Evolutionary conservation across 768 basidiomycete genomes (phyloP).

Genomic region (Collybia nuda): DNA sequence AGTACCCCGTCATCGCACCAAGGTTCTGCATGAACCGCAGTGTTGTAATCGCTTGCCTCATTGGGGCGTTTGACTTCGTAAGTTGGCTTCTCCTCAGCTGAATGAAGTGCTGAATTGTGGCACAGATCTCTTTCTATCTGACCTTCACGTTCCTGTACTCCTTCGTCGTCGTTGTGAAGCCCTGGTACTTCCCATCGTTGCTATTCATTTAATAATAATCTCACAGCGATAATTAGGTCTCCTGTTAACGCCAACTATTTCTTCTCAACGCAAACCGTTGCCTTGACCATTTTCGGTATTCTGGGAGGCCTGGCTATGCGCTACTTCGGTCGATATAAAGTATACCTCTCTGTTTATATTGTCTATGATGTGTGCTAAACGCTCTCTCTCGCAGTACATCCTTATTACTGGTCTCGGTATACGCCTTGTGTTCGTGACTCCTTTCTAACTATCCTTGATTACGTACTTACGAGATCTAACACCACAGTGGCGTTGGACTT

Average conservation of each 20-base stretch:
- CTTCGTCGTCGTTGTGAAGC: constrained; percentile 54
- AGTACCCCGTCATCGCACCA: constrained; percentile 57
- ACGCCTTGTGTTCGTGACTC: constrained; percentile 43
- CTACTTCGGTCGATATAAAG: constrained; percentile 55
- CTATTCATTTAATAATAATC: not conserved
- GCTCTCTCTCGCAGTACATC: constrained; percentile 28
- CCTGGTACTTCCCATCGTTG: constrained; percentile 30
- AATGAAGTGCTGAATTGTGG: constrained; percentile 2
- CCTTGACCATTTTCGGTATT: constrained; percentile 65
- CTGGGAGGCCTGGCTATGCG: constrained; percentile 56
- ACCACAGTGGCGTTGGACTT: constrained; percentile 52
- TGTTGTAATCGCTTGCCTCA: constrained; percentile 55
- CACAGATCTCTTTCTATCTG: constrained; percentile 62
- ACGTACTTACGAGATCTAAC: not conserved
- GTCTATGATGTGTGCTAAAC: not conserved
- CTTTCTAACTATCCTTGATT: not conserved
- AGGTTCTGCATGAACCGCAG: constrained; percentile 60
- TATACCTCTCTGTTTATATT: constrained; percentile 9
- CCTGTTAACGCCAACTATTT: constrained; percentile 64
- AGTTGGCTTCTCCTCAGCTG: constrained; percentile 5
- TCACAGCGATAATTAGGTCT: constrained; percentile 37
- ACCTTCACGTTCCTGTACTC: constrained; percentile 76
- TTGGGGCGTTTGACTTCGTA: constrained; percentile 68
- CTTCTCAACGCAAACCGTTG: constrained; percentile 55
- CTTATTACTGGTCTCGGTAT: constrained; percentile 59